phyloP scores from a whole-genome alignment of 2,329 filamentous ascomycete genomes.

The Ceratocystis papillata region DNA sequence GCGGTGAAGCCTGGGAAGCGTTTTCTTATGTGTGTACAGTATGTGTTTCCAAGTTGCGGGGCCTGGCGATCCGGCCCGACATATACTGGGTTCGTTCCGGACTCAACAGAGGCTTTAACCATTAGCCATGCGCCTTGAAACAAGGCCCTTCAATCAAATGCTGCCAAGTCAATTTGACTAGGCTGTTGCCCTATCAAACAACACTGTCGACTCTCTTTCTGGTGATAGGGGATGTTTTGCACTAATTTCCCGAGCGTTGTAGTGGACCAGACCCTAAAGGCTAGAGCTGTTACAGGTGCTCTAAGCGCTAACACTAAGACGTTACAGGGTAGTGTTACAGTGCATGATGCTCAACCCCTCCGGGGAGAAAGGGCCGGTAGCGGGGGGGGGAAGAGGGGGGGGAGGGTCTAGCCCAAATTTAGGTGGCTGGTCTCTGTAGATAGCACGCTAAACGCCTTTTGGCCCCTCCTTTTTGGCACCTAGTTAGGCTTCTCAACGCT shows the following conservation, averaged over 20 bases:
- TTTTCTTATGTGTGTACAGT: background rate
- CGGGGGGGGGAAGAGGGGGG: background rate
- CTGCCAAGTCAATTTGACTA: too few relatives aligned
- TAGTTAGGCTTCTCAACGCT: background rate
- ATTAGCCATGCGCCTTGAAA: too few relatives aligned
- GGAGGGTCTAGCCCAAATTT: background rate
- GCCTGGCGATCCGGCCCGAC: background rate
- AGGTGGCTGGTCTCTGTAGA: background rate
- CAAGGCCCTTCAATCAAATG: too few relatives aligned
- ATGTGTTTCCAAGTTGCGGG: background rate
- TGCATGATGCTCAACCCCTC: background rate
- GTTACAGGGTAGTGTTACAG: conserved; percentile 3
- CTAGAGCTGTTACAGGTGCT: background rate
- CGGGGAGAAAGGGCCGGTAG: background rate
- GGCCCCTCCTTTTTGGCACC: background rate
- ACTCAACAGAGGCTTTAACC: background rate
- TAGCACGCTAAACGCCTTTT: background rate
- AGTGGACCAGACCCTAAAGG: background rate
- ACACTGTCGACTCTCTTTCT: background rate
- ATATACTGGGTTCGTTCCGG: background rate
- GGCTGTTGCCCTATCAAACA: background rate
- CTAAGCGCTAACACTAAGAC: background rate
- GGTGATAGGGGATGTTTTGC: background rate
- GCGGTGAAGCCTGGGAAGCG: background rate
- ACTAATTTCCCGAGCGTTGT: background rate